These are phyloP conservation scores for Ulvella scutata DNA, from an alignment of 139 green algal genomes.

Conservation along the genomic window DNA sequence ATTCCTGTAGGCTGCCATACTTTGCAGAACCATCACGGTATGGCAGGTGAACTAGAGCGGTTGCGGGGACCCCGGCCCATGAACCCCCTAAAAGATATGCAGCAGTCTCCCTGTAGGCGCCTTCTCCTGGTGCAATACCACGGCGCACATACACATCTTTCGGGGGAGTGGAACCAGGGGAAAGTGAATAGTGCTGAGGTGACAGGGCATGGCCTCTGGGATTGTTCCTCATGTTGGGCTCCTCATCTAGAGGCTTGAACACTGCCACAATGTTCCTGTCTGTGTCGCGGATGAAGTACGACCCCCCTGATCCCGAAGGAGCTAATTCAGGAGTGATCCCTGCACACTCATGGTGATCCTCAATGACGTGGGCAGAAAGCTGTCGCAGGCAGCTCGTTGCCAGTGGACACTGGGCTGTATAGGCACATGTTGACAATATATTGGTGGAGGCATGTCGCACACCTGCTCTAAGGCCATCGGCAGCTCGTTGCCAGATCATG, in stretches of 20 bases:
- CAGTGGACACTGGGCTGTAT: too few relatives aligned
- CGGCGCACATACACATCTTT: slow-evolving; percentile 14
- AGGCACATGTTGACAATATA: too few relatives aligned
- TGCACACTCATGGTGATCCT: neutral
- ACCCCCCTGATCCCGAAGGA: slow-evolving; percentile 28
- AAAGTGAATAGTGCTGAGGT: neutral
- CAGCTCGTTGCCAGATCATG: slow-evolving; percentile 12
- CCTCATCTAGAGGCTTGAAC: slow-evolving; percentile 76
- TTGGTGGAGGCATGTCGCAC: too few relatives aligned
- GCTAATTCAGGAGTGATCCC: slow-evolving; percentile 27
- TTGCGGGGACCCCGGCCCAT: slow-evolving; percentile 42
- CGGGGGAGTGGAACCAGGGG: neutral
- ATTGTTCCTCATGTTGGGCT: slow-evolving; percentile 64
- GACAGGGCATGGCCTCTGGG: slow-evolving; percentile 23
- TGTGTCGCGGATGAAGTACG: slow-evolving; percentile 28
- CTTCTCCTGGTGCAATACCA: slow-evolving; percentile 33
- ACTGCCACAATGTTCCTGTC: slow-evolving; percentile 40
- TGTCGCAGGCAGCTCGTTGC: neutral
- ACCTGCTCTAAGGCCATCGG: slow-evolving; percentile 11
- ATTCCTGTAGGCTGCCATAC: slow-evolving; percentile 43
- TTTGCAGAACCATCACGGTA: slow-evolving; percentile 18
- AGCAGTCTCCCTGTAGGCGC: slow-evolving; percentile 38
- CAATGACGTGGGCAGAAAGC: neutral
- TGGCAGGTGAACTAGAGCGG: slow-evolving; percentile 28
- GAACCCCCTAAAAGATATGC: slow-evolving; percentile 38